phyloP scores from a whole-genome alignment of 345 rosid species.

The Microthlaspi erraticum region DNA sequence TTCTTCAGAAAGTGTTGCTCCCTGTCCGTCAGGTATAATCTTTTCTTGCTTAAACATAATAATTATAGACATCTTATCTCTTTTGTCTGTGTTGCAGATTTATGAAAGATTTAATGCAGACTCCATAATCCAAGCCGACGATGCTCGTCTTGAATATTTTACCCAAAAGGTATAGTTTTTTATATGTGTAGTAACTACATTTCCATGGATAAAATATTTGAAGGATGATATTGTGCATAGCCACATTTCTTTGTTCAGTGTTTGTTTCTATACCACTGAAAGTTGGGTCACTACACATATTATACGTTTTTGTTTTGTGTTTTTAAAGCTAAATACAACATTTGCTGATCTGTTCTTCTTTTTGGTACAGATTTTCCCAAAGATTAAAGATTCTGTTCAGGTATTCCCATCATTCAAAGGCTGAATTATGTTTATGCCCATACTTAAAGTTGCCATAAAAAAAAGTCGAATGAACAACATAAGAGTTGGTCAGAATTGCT shows the following conservation, averaged over 20 bases:
- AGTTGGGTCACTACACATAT: constrained; percentile 14
- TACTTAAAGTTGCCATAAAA: constrained; percentile 6
- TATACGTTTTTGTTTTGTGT: background rate
- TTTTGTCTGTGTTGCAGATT: constrained; percentile 55
- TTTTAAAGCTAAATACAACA: constrained; percentile 7
- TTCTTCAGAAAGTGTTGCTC: constrained; percentile 78
- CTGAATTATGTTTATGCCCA: constrained; percentile 21
- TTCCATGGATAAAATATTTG: constrained; percentile 2
- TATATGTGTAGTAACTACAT: constrained; percentile 10
- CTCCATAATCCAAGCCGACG: constrained; percentile 58
- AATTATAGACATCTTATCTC: constrained; percentile 28
- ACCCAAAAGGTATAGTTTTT: constrained; percentile 63
- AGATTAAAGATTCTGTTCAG: constrained; percentile 86
- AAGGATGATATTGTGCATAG: constrained; percentile 11
- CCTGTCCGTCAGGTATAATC: constrained; percentile 77
- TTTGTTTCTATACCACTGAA: constrained; percentile 12
- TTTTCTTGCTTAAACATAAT: constrained; percentile 19
- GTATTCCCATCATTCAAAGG: constrained; percentile 47
- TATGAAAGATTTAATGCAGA: constrained; percentile 78
- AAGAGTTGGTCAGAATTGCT: constrained; percentile 11
- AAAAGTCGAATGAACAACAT: background rate
- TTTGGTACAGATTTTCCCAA: constrained; percentile 84
- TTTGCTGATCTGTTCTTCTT: constrained; percentile 42
- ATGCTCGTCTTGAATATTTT: constrained; percentile 87
- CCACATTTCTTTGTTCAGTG: constrained; percentile 7